These are phyloP conservation scores for Zymoseptoria tritici DNA, from an alignment of 2,329 filamentous ascomycete species.

Conservation along the genomic window DNA sequence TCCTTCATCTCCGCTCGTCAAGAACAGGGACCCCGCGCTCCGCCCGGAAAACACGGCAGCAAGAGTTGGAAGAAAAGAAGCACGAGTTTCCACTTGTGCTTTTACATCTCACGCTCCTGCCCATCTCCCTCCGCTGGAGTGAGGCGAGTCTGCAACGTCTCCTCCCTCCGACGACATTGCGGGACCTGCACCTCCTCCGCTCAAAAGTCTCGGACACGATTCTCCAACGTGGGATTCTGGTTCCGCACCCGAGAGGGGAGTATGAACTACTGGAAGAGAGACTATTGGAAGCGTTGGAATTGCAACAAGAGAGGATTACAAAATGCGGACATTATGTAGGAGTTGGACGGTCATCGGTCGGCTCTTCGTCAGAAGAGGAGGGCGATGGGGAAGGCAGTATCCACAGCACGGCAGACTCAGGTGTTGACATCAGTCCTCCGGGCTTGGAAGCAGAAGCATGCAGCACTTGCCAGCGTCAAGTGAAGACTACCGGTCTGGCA, in stretches of 20 bases:
- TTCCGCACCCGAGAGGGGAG: conserved; percentile 72
- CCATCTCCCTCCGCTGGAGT: conserved; percentile 58
- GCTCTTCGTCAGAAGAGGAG: background rate
- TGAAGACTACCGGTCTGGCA: conserved; percentile 32
- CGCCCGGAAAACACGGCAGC: conserved; percentile 11
- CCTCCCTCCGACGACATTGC: conserved; percentile 44
- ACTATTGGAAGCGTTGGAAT: conserved; percentile 64
- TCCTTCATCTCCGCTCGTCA: conserved; percentile 26
- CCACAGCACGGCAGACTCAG: conserved; percentile 21
- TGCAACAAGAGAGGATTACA: conserved; percentile 62
- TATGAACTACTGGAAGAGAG: conserved; percentile 74
- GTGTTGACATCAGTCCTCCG: conserved; percentile 23
- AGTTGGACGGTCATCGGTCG: conserved; percentile 19
- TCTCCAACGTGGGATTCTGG: conserved; percentile 62
- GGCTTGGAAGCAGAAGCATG: conserved; percentile 14
- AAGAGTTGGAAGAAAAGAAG: conserved; percentile 13
- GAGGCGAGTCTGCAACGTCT: conserved; percentile 42
- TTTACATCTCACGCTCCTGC: conserved; percentile 69
- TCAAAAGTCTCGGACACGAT: conserved; percentile 67
- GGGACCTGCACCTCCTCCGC: conserved; percentile 60
- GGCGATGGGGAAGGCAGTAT: conserved; percentile 1
- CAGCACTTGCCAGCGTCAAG: conserved; percentile 30
- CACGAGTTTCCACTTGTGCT: conserved; percentile 58
- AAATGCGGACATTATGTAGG: conserved; percentile 71
- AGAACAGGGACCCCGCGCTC: conserved; percentile 44